Base-by-base conservation (phyloP, 2,329 filamentous ascomycete species). In the Fusarium goolgardi region DNA sequence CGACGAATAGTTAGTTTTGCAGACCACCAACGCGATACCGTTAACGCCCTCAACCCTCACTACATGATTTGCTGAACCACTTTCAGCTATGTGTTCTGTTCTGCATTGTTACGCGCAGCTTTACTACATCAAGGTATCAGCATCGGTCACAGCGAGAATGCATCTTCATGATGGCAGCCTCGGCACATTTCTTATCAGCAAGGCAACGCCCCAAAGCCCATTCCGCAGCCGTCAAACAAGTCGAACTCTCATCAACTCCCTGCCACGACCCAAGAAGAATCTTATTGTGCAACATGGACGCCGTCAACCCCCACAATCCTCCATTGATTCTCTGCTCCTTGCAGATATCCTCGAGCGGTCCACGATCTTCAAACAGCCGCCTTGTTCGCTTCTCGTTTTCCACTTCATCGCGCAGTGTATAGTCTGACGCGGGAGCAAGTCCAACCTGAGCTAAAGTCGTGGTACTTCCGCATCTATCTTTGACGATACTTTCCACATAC, bases 221-320 rank as follows among this genome's bases (percentile, higher is more conserved):
- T 31, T 51, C n/a, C 2, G 13, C 35, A 7, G 5, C 25, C 18
- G 49, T 51, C 25, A 20, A 31, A 31, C 23, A 21, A 13, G 10
- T 20, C 10, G 35, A 37, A 23, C 49, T 18, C 12, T 18, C n/a
- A n/a, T 29, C 18, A 7, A 7, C 18, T 13, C 35, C 49, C 3
- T 40, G 18, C 49, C 49, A 51, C 2, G 49, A 21, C 15, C 35
- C 49, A 16, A 51, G 7, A 2, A 51, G 25, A 12, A 51, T 18
- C 35, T 40, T 40, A 23, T 31, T 31, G 20, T 51, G 49, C n/a
- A 51, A 16, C 49, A 51, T 51, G 12, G 49, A 51, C 4, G 49
- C n/a, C n/a, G 20, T 21, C 25, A 51, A 16, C 10, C 49, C 35
- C 39, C 39, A 51, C 23, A 51, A 6, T 23, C 25, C 49, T 13